Evolutionary conservation across 768 basidiomycete species (phyloP).

Genomic region (Amanita pseudoporphyria): DNA sequence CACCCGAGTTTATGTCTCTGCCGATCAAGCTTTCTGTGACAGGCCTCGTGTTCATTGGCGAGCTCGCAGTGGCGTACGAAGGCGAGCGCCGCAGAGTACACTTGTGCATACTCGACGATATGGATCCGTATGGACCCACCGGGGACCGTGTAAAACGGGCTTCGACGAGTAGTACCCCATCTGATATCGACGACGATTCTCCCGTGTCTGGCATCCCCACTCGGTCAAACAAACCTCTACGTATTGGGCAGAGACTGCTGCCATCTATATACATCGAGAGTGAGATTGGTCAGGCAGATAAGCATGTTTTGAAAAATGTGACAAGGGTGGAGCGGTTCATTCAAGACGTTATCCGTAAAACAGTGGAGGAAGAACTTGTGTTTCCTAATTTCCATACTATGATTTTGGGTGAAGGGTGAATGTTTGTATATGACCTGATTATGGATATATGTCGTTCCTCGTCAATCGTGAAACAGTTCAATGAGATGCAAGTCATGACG

Average conservation of each 20-base stretch:
- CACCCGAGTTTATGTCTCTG: conserved; percentile 91
- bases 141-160: conserved; percentile 40
- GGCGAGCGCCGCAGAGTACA: conserved; percentile 76
- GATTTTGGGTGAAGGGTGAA: conserved; percentile 34
- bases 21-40: conserved; percentile 93
- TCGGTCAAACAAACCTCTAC: conserved; percentile 54
- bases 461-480: not conserved
- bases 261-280: conserved; percentile 89
- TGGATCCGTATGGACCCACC: conserved; percentile 80
- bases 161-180: conserved; percentile 39
- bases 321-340: conserved; percentile 93
- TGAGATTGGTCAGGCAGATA: conserved; percentile 93
- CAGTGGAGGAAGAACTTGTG: conserved; percentile 90
- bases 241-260: conserved; percentile 74
- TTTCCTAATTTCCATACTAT: conserved; percentile 94
- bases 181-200: conserved; percentile 55
- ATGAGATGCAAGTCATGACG: not conserved
- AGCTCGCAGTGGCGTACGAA: conserved; percentile 88
- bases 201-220: conserved; percentile 24
- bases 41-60: conserved; percentile 77
- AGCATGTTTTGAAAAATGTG: conserved; percentile 93
- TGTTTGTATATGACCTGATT: too few relatives aligned
- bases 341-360: conserved; percentile 90
- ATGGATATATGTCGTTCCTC: too few relatives aligned
- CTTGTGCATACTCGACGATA: conserved; percentile 80